Conservation (phyloP, 2,329 filamentous ascomycete genomes). For the Pseudogymnoascus sp. region DNA sequence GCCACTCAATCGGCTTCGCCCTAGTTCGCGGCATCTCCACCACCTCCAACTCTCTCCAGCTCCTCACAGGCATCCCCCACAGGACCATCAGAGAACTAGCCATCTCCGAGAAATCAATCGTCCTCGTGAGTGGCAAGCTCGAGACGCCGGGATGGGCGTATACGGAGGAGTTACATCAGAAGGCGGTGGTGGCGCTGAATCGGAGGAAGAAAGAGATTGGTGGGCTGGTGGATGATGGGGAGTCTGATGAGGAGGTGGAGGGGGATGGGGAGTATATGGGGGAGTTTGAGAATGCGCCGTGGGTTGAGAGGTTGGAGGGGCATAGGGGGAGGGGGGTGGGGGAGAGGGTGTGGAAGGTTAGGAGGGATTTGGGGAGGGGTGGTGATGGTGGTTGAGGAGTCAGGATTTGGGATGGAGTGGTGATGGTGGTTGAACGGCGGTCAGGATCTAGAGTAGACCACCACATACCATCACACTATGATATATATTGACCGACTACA, state of each 20-base stretch:
- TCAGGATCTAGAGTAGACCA: background rate
- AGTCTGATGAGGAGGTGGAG: conserved; percentile 12
- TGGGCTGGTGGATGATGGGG: conserved; percentile 12
- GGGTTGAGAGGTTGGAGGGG: conserved; percentile 53
- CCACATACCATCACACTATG: background rate
- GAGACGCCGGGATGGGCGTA: conserved; percentile 66
- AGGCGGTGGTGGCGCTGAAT: conserved; percentile 18
- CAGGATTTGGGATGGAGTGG: background rate
- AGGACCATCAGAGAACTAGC: conserved; percentile 37
- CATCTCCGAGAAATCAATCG: conserved; percentile 43
- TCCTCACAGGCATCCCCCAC: conserved; percentile 55
- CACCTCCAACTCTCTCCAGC: conserved; percentile 47
- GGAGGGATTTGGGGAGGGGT: conserved; percentile 48
- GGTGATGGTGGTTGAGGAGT: background rate
- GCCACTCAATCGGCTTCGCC: conserved; percentile 56
- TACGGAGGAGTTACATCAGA: conserved; percentile 52
- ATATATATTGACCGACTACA: no score
- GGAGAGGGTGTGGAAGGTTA: conserved; percentile 57
- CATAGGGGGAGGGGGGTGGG: conserved; percentile 52
- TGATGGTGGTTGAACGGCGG: background rate
- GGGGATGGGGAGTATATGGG: conserved; percentile 22
- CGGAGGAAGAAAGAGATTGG: conserved; percentile 14
- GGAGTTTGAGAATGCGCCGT: conserved; percentile 41
- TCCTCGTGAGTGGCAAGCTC: conserved; percentile 62
- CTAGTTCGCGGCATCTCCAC: conserved; percentile 65